A percentile compares a stretch with the other conserved stretches of the same genome.
Conservation (phyloP, 257 asterid genomes). For the Ehretia macrophylla region DNA sequence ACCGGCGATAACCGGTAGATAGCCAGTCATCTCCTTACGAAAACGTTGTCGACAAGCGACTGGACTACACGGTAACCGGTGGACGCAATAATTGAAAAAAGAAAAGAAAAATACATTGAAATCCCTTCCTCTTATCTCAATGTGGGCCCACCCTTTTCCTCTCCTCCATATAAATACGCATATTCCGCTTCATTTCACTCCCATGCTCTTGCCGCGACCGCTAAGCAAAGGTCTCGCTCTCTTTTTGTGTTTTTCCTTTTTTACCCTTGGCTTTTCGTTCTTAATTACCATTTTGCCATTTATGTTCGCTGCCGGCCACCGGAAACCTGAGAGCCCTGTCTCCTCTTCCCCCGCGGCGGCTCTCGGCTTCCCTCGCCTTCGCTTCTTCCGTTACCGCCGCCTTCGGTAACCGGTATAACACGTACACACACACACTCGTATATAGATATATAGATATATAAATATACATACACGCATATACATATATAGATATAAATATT, state of each 20-base stretch:
- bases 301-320: slow-evolving; percentile 41
- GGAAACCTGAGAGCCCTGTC: slow-evolving; percentile 38
- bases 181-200: no score
- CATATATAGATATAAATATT: background rate
- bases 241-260: background rate
- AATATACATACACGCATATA: background rate
- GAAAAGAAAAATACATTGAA: no score
- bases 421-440: background rate
- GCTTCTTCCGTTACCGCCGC: slow-evolving; percentile 46
- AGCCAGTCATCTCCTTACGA: no score
- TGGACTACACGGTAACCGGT: no score
- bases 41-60: no score
- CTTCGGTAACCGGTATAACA: slow-evolving; percentile 22
- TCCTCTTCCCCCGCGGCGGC: slow-evolving; percentile 17
- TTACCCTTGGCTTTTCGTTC: background rate
- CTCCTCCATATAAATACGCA: no score
- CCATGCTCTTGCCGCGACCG: no score
- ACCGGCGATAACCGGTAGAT: no score
- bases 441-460: background rate
- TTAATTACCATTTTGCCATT: slow-evolving; percentile 1
- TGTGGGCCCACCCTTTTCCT: no score
- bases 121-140: no score
- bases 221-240: background rate
- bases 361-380: slow-evolving; percentile 44
- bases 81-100: no score